These are phyloP conservation scores for Sclerotinia subarctica DNA, from an alignment of 2,329 filamentous ascomycete genomes.

Conservation along the genomic window DNA sequence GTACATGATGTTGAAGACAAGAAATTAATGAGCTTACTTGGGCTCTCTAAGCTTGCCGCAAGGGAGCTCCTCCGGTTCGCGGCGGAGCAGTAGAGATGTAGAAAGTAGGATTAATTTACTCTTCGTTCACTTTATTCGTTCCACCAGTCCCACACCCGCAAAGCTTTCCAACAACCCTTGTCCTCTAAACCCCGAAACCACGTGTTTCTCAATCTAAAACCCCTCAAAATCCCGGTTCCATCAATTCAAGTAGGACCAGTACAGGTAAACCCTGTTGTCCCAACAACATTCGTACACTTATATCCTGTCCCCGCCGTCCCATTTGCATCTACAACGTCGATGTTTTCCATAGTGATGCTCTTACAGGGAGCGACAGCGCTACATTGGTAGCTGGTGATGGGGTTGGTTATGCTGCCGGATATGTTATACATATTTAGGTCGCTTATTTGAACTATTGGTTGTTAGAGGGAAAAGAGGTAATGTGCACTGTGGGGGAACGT, in stretches of 20 bases:
- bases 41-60: background rate
- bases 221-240: background rate
- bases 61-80: background rate
- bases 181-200: background rate
- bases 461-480: background rate
- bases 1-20: too few relatives aligned
- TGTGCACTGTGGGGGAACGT: too few relatives aligned
- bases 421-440: conserved; percentile 12
- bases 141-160: too few relatives aligned
- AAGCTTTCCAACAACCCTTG: too few relatives aligned
- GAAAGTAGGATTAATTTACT: background rate
- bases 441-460: background rate
- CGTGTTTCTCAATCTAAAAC: background rate
- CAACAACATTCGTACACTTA: conserved; percentile 15
- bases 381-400: conserved; percentile 8
- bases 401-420: conserved; percentile 11
- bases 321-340: background rate
- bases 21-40: background rate
- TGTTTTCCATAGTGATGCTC: conserved; percentile 10
- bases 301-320: conserved; percentile 5
- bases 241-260: background rate
- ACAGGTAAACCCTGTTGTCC: conserved; percentile 8
- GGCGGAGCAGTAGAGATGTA: background rate
- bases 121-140: background rate
- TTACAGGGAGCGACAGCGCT: conserved; percentile 12